These are phyloP conservation scores for Shiraia sp. DNA, from an alignment of 2,329 filamentous ascomycete species.

Conservation along the genomic window DNA sequence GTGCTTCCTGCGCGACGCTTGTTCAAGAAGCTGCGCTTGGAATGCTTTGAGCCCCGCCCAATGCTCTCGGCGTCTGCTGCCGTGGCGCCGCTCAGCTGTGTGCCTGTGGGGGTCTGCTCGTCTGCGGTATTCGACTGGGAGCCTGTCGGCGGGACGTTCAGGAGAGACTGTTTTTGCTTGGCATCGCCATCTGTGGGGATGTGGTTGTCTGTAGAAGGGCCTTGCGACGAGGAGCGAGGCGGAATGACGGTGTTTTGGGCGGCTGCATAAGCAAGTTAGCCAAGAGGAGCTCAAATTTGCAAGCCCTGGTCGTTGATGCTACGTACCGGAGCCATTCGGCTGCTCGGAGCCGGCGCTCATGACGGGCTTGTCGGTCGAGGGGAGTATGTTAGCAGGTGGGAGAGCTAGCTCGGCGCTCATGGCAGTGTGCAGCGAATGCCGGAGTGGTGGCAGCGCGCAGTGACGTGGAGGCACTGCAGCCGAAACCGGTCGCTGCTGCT, in stretches of 20 bases:
- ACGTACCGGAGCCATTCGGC: constrained; percentile 42
- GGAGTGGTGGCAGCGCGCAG: constrained; percentile 17
- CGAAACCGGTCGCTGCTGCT: too few relatives aligned
- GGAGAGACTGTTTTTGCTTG: constrained; percentile 43
- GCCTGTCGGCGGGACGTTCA: constrained; percentile 41
- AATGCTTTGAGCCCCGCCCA: constrained; percentile 48
- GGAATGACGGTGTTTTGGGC: constrained; percentile 22
- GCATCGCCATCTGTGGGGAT: constrained; percentile 27
- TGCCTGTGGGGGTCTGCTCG: constrained; percentile 40
- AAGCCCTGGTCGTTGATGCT: neutral
- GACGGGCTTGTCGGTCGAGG: constrained; percentile 34
- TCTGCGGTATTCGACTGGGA: constrained; percentile 34
- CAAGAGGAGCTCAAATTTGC: neutral
- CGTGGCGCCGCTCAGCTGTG: constrained; percentile 50
- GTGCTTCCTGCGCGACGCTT: constrained; percentile 51
- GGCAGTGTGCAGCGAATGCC: constrained; percentile 29
- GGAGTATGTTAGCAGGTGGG: constrained; percentile 29
- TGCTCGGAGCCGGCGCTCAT: constrained; percentile 28
- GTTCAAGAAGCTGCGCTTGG: constrained; percentile 51
- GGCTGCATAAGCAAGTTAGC: constrained; percentile 19
- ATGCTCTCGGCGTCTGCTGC: constrained; percentile 52
- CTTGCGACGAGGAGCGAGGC: constrained; percentile 30
- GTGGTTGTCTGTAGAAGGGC: constrained; percentile 25
- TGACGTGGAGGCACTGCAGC: too few relatives aligned
- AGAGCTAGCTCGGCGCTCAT: constrained; percentile 43